These are phyloP conservation scores for Alternaria hordeiaustralica DNA, from an alignment of 2,329 filamentous ascomycete genomes.

Conservation along the genomic window DNA sequence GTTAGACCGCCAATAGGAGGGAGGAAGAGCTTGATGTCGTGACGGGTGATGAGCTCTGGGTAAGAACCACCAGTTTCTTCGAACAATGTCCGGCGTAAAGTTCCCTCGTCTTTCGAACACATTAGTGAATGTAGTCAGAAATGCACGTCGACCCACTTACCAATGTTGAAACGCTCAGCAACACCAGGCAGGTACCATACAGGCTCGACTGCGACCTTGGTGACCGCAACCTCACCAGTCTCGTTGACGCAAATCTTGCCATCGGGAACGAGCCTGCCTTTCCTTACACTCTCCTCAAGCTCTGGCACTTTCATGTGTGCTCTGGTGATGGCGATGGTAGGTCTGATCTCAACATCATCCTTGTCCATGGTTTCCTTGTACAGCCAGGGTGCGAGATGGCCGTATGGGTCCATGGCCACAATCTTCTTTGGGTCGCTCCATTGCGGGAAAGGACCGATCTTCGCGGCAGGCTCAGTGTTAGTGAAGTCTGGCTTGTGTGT, in stretches of 20 bases:
- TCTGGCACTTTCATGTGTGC: slow-evolving; percentile 98
- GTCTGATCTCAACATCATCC: slow-evolving; percentile 83
- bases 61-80: slow-evolving; percentile 96
- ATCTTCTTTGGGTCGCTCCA: slow-evolving; percentile 94
- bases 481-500: slow-evolving; percentile 81
- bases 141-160: slow-evolving; percentile 51
- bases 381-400: slow-evolving; percentile 84
- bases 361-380: slow-evolving; percentile 80
- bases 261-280: slow-evolving; percentile 77
- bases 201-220: slow-evolving; percentile 95
- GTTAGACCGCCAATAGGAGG: slow-evolving; percentile 95
- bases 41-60: slow-evolving; percentile 92
- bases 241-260: slow-evolving; percentile 90
- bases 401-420: slow-evolving; percentile 94
- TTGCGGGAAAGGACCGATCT: slow-evolving; percentile 86
- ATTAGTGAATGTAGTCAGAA: slow-evolving; percentile 19
- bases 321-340: slow-evolving; percentile 89
- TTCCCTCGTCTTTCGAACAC: slow-evolving; percentile 72
- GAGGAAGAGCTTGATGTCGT: slow-evolving; percentile 93
- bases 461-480: slow-evolving; percentile 89
- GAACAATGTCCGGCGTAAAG: slow-evolving; percentile 84
- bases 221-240: slow-evolving; percentile 87
- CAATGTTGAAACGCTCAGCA: slow-evolving; percentile 90
- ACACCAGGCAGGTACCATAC: slow-evolving; percentile 68
- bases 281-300: slow-evolving; percentile 83